Evolutionary conservation across 805 yeast species (phyloP), one percentile per base, ranked within the genome.

Genomic region (Candida ficus): DNA sequence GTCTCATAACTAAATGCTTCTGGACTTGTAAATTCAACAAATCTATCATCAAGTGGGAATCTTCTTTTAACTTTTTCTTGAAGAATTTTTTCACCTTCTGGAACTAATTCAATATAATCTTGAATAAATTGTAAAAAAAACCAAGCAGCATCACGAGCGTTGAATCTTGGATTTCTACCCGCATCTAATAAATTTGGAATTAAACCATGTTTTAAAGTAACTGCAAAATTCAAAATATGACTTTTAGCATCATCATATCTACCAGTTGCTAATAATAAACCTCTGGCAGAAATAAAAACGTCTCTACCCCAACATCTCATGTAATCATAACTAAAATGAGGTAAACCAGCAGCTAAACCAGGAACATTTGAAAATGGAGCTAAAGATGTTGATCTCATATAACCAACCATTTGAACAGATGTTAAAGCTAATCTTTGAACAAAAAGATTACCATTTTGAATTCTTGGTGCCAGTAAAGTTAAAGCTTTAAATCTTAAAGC

Each of bases 241-340:
- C 64, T 58, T 53, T 73, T 81, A 2, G 97, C 97, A 33, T 80
- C 88, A 1, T 83, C 86, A 55, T 59, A 78, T 41, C 98, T 70
- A 10, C 83, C 90, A 0, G 96, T 75, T 1, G 84, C 80, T 19
- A 89, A 64, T 41, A 89, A 63, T 36, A 91, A 68, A 0, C 99
- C 99, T 45, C 96, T 70, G 32, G 84, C 70, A 0, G 96, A 75
- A 34, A 91, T 83, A 58, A 93, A 93, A 1, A 89, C 95, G 62
- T 91, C 99, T 57, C 99, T 75, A 18, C 99, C 99, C 99, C 99
- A 91, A 59, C 96, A 88, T 61, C 99, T 74, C 96, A 91, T 89
- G 61, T 84, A 90, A 48, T 83, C 88, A 43, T 74, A 75, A 57
- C 93, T 81, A 64, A 91, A 91, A 62, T 89, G 97, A 2, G 99